Base-by-base conservation (phyloP, 441 rosid genomes). In the Eutrema salsugineum region DNA sequence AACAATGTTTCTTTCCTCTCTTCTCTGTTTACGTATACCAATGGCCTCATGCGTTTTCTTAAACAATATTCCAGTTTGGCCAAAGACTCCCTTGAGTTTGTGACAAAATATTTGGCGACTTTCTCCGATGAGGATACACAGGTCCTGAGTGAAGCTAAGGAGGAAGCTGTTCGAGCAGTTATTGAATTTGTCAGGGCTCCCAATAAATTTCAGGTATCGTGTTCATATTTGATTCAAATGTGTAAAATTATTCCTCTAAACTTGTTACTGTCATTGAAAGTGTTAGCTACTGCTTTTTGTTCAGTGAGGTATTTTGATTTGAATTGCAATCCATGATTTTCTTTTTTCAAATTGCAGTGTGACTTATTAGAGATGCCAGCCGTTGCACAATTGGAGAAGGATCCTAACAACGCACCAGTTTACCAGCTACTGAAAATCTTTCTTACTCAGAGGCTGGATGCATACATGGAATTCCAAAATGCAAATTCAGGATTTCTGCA, bases 301-400 rank as follows among this genome's bases (percentile, higher is more conserved):
- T 54, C 54, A 30, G 15, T 11, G 53, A 54, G 17, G 1, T 24
- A 32, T 49, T 66, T 40, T 51, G 16, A 19, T 38, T 68, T 64
- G 43, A 42, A 68, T 51, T 51, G 42, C 76, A 78, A 78, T 17
- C 55, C 9, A 14, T 16, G 15, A 46, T 51, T 35, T 69, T 5
- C 11, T 7, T 10, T 12, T 8, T 11, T 33, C 2, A 11, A 63
- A 51, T 43, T 87, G 82, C 92, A 96, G 99, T 93, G 97, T 76
- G 98, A 93, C 80, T 80, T 96, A 62, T 78, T 93, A 75, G 98
- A 87, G 70, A 80, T 93, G 92, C 93, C 88, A 53, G 99, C 99
- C 11, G 76, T 96, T 14, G 83, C 75, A 43, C 99, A 93, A 77
- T 73, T 96, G 79, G 97, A 96, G 84, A 87, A 87, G 64, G 98